A percentile compares a stretch with the other conserved stretches of the same genome.
Conservation (phyloP, 768 basidiomycete species). For the Tulasnella sp. region DNA sequence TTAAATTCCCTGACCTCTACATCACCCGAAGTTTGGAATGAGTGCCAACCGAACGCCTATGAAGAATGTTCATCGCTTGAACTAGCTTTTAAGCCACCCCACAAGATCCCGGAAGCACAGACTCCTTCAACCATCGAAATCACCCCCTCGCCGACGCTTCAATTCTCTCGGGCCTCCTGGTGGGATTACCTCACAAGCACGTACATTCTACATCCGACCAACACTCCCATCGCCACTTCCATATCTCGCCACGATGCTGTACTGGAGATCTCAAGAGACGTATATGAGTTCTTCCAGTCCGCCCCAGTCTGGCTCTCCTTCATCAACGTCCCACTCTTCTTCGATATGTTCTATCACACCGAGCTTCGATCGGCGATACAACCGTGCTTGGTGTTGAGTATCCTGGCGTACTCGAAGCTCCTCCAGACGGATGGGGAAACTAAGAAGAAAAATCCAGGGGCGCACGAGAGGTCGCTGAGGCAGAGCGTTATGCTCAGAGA, state of each 20-base stretch:
- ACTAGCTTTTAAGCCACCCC: too few species aligned
- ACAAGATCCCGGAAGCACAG: too few species aligned
- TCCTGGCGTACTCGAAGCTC: slow-evolving; percentile 14
- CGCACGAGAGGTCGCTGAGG: background rate
- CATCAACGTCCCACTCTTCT: slow-evolving; percentile 18
- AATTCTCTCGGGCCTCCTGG: slow-evolving; percentile 16
- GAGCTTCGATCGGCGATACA: slow-evolving; percentile 10
- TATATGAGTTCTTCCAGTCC: slow-evolving; percentile 5
- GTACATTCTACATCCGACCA: background rate
- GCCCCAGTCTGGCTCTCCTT: slow-evolving; percentile 14
- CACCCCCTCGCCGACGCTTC: slow-evolving; percentile 2
- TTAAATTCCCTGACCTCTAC: too few species aligned
- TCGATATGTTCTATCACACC: slow-evolving; percentile 13
- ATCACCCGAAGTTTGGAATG: too few species aligned
- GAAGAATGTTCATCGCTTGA: too few species aligned
- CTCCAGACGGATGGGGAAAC: slow-evolving; percentile 8
- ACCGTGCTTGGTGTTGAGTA: slow-evolving; percentile 10
- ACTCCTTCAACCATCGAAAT: background rate
- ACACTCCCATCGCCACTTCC: too few species aligned
- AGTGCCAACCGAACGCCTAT: too few species aligned
- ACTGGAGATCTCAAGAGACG: background rate
- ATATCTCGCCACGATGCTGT: background rate
- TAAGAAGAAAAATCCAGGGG: background rate
- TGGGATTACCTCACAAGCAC: slow-evolving; percentile 12
- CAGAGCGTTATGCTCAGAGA: slow-evolving; percentile 9